Evolutionary conservation across 2,329 filamentous ascomycete species (phyloP).

Genomic region (Fusarium dimerum): DNA sequence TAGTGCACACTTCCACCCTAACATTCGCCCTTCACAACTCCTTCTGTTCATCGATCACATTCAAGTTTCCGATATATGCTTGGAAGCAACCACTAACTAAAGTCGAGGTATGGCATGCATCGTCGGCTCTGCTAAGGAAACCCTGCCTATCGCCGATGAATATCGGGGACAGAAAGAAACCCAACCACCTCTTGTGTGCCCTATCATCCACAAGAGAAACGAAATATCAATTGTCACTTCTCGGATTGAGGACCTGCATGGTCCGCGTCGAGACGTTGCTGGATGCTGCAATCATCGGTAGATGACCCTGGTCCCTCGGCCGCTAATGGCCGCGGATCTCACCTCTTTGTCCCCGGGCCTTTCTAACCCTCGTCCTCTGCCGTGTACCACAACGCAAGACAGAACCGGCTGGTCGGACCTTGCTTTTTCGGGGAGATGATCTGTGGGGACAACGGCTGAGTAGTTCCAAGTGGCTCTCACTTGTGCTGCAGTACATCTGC

Average conservation of each 20-base stretch:
- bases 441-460: constrained; percentile 2
- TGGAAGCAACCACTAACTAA: not conserved
- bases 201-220: not conserved
- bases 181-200: not conserved
- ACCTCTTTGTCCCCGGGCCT: constrained; percentile 7
- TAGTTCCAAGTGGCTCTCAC: not conserved
- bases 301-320: not conserved
- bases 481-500: not conserved
- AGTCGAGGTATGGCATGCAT: not conserved
- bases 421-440: constrained; percentile 11
- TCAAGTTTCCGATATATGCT: not conserved
- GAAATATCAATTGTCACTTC: not conserved
- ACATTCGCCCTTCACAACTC: not conserved
- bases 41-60: not conserved
- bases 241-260: not conserved
- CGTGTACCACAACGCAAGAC: constrained; percentile 13
- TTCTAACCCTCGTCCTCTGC: constrained; percentile 5
- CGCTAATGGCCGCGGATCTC: constrained; percentile 13
- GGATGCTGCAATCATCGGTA: not conserved
- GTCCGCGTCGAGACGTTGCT: not conserved
- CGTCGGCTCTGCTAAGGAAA: not conserved
- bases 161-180: not conserved
- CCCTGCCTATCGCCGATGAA: not conserved
- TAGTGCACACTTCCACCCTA: too few species aligned
- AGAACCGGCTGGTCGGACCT: constrained; percentile 12